Evolutionary conservation across 805 yeast genomes (phyloP), one percentile per base, ranked within the genome.

Genomic region (Ogataea allantospora): DNA sequence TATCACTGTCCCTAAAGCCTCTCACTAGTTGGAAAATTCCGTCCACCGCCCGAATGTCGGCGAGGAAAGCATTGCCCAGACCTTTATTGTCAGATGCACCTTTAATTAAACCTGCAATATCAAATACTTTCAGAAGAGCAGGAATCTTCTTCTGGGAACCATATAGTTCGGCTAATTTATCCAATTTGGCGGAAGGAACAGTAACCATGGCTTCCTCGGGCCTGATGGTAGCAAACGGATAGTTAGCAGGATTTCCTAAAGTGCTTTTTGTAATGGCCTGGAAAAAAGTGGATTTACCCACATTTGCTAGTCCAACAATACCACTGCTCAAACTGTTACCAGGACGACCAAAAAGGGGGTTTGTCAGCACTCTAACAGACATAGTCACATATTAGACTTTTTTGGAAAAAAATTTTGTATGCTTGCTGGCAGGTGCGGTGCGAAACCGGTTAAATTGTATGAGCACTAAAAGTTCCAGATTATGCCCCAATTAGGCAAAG

Each of bases 151-250:
- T 70, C 29, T 63, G 60, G 0, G 86, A 77, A 12, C 60, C 55
- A 53, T 76, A 80, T 9, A 79, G 43, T 9, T 61, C 43, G 30
- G 67, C 63, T 28, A 80, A 66, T 36, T 63, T 67, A 34, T 75
- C 72, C 15, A 81, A 64, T 41, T 73, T 68, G 14, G 60, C 53
- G 9, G 77, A 71, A 42, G 72, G 83, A 33, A 73, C 82, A 7
- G 70, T 53, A 5, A 75, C 75, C 34, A 71, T 62, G 22, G 82
- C 79, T 55, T 80, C 83, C 51, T 77, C 85, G 0, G 88, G 86
- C 38, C 80, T 85, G 39, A 81, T 82, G 7, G 88, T 81, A 7
- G 88, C 88, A 62, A 80, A 81, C 6, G 88, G 88, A 57, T 80
- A 76, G 50, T 76, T 76, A 26, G 81, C 81, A 1, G 87, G 78